Base-by-base conservation (phyloP, 805 yeast species). In the Lachancea fermentati region DNA sequence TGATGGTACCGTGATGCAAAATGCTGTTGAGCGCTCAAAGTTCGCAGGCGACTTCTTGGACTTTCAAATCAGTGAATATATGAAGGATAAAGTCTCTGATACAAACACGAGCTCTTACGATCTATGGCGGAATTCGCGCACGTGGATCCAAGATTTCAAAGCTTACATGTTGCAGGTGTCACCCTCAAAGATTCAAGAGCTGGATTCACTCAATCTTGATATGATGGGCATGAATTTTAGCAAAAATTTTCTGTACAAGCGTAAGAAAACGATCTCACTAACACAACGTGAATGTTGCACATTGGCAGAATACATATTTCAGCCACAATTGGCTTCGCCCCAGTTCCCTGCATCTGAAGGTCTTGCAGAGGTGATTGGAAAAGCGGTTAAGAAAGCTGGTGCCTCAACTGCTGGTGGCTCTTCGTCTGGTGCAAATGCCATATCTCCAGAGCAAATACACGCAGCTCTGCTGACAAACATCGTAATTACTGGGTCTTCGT, bases 41-140 rank as follows among this genome's bases (percentile, higher is more conserved):
- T 84, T 73, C 57, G 96, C 89, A 3, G 97, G 97, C 7, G 91
- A 88, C 58, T 89, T 82, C 58, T 60, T 85, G 41, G 84, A 81
- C 58, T 69, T 76, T 37, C 85, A 84, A 62, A 67, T 79, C 2
- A 60, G 73, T 48, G 67, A 75, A 37, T 75, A 65, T 51, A 70
- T 71, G 46, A 62, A 67, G 42, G 49, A 63, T 3, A 24, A 26
- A 17, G 9, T 28, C 11, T 30, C 36, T n/a, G 16, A 6, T 13
- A 32, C 19, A 4, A 38, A 44, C 17, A 36, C 36, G 5, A 30
- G 24, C 16, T 30, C 31, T 25, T 40, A 44, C 18, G 43, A 47
- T 9, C 42, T 47, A 25, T 61, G 65, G 64, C 41, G 38, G 33
- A 46, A 51, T 24, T 44, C 57, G 5, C 46, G 49, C 19, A 54